Percentiles rank a stretch among this genome's conserved stretches.
These are phyloP conservation scores for Candida xiaguanensis DNA, from an alignment of 805 yeast genomes.

Conservation along the genomic window DNA sequence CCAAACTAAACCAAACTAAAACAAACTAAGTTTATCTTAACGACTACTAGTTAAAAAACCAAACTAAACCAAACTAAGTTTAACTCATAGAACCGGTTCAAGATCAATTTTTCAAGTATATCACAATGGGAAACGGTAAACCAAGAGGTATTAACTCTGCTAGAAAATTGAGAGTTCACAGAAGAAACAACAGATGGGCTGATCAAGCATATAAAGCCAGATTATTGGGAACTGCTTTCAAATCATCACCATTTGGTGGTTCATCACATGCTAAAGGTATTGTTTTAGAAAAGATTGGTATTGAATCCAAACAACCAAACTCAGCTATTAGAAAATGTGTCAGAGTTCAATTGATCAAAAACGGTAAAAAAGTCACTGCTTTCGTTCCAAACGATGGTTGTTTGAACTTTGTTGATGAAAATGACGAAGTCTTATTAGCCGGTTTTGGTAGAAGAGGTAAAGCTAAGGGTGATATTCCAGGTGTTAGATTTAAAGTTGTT, in stretches of 20 bases:
- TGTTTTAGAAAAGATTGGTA: constrained; percentile 98
- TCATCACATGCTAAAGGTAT: constrained; percentile 99
- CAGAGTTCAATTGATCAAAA: constrained; percentile 99
- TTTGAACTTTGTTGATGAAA: constrained; percentile 98
- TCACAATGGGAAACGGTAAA: constrained; percentile 99
- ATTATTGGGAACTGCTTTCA: constrained; percentile 99
- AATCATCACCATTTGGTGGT: constrained; percentile 99
- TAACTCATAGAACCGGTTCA: no score
- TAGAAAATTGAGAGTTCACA: constrained; percentile 99
- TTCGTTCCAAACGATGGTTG: constrained; percentile 99
- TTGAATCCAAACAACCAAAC: constrained; percentile 99
- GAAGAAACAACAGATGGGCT: constrained; percentile 99
- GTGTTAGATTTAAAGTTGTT: constrained; percentile 99
- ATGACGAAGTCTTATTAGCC: constrained; percentile 98
- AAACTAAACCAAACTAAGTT: no score
- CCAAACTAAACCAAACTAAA: no score
- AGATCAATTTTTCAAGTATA: no score
- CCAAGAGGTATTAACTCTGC: constrained; percentile 99
- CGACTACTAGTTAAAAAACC: no score
- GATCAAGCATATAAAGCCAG: constrained; percentile 97
- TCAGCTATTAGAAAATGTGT: constrained; percentile 99
- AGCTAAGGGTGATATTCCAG: constrained; percentile 99
- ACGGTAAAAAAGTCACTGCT: constrained; percentile 99
- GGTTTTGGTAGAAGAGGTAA: constrained; percentile 99
- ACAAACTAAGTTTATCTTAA: no score